Conservation (phyloP, 192 early-diverging fungal genomes). For the Coemansia asiatica region DNA sequence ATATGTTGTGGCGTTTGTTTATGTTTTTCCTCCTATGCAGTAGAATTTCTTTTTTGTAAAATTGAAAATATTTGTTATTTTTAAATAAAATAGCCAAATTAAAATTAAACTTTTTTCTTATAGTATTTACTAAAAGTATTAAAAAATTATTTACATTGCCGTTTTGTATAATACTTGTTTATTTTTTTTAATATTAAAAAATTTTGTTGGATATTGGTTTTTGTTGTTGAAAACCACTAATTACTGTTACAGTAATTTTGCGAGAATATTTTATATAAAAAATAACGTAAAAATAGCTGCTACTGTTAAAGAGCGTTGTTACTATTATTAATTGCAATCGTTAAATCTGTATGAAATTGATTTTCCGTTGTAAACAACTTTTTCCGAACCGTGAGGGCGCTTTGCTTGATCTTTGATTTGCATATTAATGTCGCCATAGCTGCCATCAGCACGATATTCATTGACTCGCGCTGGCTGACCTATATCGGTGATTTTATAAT, state of each 20-base stretch:
- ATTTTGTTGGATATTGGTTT: too few relatives aligned
- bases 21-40: neutral
- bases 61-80: too few relatives aligned
- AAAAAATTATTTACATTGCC: too few relatives aligned
- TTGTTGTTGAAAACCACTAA: neutral
- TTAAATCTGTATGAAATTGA: neutral
- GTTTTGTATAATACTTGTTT: too few relatives aligned
- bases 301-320: neutral
- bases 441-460: conserved; percentile 11
- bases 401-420: conserved; percentile 1
- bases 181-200: too few relatives aligned
- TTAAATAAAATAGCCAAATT: too few relatives aligned
- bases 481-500: neutral
- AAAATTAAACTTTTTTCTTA: too few relatives aligned
- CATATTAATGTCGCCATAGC: neutral
- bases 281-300: too few relatives aligned
- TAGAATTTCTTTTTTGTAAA: neutral
- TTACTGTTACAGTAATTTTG: neutral
- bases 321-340: neutral
- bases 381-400: neutral
- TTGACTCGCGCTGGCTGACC: neutral
- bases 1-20: neutral
- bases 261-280: too few relatives aligned
- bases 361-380: neutral
- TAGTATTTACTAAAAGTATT: too few relatives aligned